These are phyloP conservation scores for Nemania serpens DNA, from an alignment of 2,329 filamentous ascomycete species.

Conservation along the genomic window DNA sequence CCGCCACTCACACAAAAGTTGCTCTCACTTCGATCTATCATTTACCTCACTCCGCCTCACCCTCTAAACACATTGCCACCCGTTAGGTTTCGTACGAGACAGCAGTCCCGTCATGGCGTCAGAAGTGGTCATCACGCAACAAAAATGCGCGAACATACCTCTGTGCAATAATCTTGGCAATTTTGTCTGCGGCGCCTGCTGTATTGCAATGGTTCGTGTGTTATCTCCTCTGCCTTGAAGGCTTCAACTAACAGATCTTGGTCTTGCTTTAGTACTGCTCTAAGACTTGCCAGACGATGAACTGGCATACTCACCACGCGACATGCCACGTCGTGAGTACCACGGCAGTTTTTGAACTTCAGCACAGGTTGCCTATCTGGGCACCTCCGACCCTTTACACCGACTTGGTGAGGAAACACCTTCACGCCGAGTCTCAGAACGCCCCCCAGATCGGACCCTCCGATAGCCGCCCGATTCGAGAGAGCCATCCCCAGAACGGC, in stretches of 20 bases:
- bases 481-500: not conserved
- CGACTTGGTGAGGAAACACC: not conserved
- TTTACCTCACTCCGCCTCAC: no score
- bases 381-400: slow-evolving; percentile 1
- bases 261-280: slow-evolving; percentile 10
- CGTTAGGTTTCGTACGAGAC: no score
- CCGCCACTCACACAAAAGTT: no score
- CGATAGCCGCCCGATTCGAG: not conserved
- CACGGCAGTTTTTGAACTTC: slow-evolving; percentile 2
- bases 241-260: not conserved
- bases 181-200: not conserved
- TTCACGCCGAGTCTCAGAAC: not conserved
- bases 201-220: not conserved
- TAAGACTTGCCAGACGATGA: not conserved
- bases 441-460: not conserved
- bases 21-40: no score
- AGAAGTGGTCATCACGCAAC: not conserved
- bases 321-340: not conserved
- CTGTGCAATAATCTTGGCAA: not conserved
- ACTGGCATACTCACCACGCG: not conserved
- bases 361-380: slow-evolving; percentile 9
- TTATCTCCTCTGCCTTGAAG: not conserved
- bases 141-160: not conserved
- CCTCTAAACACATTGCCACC: no score
- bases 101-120: not conserved